phyloP scores from a whole-genome alignment of 768 basidiomycete genomes.

The Mycena filopes region DNA sequence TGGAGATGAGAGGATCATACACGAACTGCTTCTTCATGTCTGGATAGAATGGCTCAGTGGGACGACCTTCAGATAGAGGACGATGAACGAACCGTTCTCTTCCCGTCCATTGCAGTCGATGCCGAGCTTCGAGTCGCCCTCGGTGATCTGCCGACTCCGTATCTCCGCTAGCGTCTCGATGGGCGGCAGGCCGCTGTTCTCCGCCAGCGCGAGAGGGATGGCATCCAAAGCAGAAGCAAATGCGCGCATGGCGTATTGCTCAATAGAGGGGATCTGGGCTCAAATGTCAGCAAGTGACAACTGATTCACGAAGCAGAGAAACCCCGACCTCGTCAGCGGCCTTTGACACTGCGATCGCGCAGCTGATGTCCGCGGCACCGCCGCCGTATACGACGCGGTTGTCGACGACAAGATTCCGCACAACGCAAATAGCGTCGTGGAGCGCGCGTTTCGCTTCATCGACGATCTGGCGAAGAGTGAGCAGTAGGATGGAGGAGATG shows the following conservation, averaged over 20 bases:
- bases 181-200: slow-evolving; percentile 96
- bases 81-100: slow-evolving; percentile 77
- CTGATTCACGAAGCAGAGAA: neutral
- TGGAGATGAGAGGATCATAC: slow-evolving; percentile 96
- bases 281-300: slow-evolving; percentile 14
- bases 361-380: slow-evolving; percentile 97
- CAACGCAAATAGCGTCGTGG: slow-evolving; percentile 97
- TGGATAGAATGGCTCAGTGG: slow-evolving; percentile 41
- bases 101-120: slow-evolving; percentile 92
- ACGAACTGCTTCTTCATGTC: slow-evolving; percentile 99
- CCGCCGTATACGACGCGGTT: slow-evolving; percentile 98
- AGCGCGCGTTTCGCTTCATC: slow-evolving; percentile 98
- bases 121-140: slow-evolving; percentile 86
- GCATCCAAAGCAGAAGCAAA: slow-evolving; percentile 95
- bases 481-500: neutral
- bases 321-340: slow-evolving; percentile 91
- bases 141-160: slow-evolving; percentile 90
- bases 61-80: neutral
- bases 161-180: slow-evolving; percentile 98
- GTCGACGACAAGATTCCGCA: slow-evolving; percentile 94
- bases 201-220: slow-evolving; percentile 95
- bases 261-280: slow-evolving; percentile 90
- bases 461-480: slow-evolving; percentile 75
- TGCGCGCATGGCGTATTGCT: slow-evolving; percentile 99
- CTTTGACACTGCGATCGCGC: slow-evolving; percentile 90